phyloP scores from a whole-genome alignment of 805 yeast species.

The Metschnikowia peoriensis region DNA sequence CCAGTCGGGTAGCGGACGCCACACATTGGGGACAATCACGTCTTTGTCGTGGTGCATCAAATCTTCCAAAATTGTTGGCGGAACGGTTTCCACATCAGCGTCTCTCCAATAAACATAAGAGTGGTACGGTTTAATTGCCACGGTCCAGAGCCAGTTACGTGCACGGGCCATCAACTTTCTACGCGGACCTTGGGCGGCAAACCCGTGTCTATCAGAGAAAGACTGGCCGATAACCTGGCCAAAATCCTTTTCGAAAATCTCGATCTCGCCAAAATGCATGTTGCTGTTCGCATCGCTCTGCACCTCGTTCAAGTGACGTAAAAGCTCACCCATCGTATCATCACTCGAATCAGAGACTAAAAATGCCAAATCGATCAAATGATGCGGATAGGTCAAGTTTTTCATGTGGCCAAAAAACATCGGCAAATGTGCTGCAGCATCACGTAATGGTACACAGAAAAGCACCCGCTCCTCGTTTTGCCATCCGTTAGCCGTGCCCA shows the following conservation, averaged over 20 bases:
- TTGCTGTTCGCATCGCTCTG: constrained; percentile 63
- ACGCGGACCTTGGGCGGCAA: constrained; percentile 94
- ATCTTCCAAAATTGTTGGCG: constrained; percentile 83
- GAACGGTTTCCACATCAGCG: constrained; percentile 92
- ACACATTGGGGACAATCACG: constrained; percentile 91
- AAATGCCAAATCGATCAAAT: constrained; percentile 77
- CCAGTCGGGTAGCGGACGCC: constrained; percentile 90
- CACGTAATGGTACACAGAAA: constrained; percentile 87
- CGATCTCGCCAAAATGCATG: constrained; percentile 79
- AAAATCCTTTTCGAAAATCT: constrained; percentile 86
- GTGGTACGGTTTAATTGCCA: constrained; percentile 87
- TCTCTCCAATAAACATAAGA: constrained; percentile 98
- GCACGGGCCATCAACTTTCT: constrained; percentile 95
- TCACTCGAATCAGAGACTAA: constrained; percentile 89
- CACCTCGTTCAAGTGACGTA: constrained; percentile 53
- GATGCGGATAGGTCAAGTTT: constrained; percentile 83
- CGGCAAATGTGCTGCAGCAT: constrained; percentile 86
- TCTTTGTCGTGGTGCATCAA: constrained; percentile 89
- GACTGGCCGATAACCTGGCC: constrained; percentile 94
- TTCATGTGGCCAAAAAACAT: constrained; percentile 83
- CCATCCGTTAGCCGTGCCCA: constrained; percentile 75
- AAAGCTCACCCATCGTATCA: constrained; percentile 72
- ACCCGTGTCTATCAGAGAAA: constrained; percentile 90
- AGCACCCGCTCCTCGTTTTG: constrained; percentile 72
- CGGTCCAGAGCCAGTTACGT: constrained; percentile 87